phyloP scores from a whole-genome alignment of 2,329 filamentous ascomycete genomes.

The Aspergillus floridensis region DNA sequence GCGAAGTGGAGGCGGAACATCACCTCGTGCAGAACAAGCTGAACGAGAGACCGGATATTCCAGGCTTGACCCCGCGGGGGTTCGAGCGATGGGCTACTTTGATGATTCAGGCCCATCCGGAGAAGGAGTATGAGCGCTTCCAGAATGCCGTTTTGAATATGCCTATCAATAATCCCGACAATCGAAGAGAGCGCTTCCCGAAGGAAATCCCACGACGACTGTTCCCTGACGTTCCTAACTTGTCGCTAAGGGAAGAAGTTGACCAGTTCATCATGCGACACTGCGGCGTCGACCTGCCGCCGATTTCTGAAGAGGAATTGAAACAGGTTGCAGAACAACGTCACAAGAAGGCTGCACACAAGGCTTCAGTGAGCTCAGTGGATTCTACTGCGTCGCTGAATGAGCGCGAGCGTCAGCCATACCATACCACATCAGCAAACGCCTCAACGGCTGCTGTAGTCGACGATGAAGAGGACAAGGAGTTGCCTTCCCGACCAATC shows the following conservation, averaged over 20 bases:
- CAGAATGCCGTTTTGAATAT: constrained; percentile 66
- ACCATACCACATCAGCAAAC: constrained; percentile 35
- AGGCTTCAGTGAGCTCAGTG: constrained; percentile 13
- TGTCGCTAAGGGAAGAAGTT: constrained; percentile 58
- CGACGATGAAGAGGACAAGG: constrained; percentile 42
- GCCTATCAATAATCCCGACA: constrained; percentile 66
- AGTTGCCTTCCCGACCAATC: constrained; percentile 50
- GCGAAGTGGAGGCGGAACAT: constrained; percentile 56
- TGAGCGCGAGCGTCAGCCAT: constrained; percentile 43
- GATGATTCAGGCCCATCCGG: constrained; percentile 72
- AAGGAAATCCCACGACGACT: constrained; percentile 73
- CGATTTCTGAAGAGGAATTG: constrained; percentile 37
- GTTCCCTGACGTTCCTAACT: constrained; percentile 61
- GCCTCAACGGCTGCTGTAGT: constrained; percentile 34
- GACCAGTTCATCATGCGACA: constrained; percentile 59
- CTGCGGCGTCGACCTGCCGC: constrained; percentile 47
- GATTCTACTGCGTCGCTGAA: constrained; percentile 24
- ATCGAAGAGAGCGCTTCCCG: constrained; percentile 70
- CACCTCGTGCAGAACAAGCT: constrained; percentile 60
- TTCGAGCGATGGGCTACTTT: constrained; percentile 70
- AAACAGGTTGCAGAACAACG: constrained; percentile 30
- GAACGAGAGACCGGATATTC: constrained; percentile 56
- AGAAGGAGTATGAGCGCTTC: constrained; percentile 69
- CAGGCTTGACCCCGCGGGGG: constrained; percentile 64
- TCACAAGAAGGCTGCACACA: constrained; percentile 22